Evolutionary conservation across 306 rosid species (phyloP), one percentile per base, ranked within the genome.

Genomic region (Malus sylvestris): DNA sequence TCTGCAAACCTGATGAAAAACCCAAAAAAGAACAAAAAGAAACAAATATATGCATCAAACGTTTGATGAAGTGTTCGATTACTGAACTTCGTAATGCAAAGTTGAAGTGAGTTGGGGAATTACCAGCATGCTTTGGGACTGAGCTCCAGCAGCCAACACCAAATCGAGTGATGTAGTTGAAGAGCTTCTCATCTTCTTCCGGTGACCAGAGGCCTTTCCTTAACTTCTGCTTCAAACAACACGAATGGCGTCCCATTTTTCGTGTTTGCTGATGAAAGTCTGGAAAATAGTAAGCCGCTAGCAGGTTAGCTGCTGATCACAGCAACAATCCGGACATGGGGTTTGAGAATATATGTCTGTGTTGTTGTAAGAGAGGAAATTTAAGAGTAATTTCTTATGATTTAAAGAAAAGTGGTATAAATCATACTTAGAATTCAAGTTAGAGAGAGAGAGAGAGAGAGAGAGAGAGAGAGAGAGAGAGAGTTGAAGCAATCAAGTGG

Each of bases 131-230:
- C 83, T 93, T 93, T 0, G 98, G 98, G 61, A 93, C 98, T 1
- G 98, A 93, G 72, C 98, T 93, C 98, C 98, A 93, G 85, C 98
- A 93, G 9, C 98, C 98, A 80, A 93, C 95, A 22, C 98, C 98
- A 33, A 91, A 93, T 63, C 84, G 81, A 8, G 97, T 88, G 67
- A 93, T 91, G 87, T 93, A 83, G 76, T 93, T 93, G 89, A 84
- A 93, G n/a, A 93, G 95, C 71, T 93, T 93, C 80, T 93, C 96
- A 79, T 93, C 98, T 86, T 93, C 98, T 78, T 93, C 98, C 29
- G 97, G 98, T 13, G 98, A 93, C 98, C 98, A 93, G 20, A 93
- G 77, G 16, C 98, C 98, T 81, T 93, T 93, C 70, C 98, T 88
- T 69, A 93, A 45, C 75, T 93, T 93, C 70, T 90, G 96, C 85